Percentiles rank a stretch among this genome's conserved stretches.
These are phyloP conservation scores for Poronia punctata DNA, from an alignment of 495 filamentous ascomycete genomes.

Conservation along the genomic window DNA sequence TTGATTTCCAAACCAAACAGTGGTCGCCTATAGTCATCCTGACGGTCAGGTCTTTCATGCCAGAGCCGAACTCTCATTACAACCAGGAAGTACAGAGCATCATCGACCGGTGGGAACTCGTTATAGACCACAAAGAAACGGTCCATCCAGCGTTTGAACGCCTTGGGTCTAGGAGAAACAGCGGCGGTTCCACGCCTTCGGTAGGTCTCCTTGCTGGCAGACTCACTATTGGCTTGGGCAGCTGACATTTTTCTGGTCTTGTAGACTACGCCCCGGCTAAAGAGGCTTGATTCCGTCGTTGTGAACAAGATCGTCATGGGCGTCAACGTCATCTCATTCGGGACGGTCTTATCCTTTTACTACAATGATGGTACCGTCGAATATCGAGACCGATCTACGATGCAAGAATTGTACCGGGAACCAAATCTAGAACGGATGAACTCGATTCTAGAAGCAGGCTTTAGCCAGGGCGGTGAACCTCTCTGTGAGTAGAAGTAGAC, in stretches of 20 bases:
- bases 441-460: constrained; percentile 20
- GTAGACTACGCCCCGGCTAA: constrained; percentile 56
- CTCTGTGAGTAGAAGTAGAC: constrained; percentile 25
- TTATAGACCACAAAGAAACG: constrained; percentile 46
- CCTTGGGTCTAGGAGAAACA: constrained; percentile 56
- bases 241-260: constrained; percentile 8
- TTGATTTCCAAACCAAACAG: constrained; percentile 43
- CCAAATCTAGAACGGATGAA: constrained; percentile 53
- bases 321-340: constrained; percentile 56
- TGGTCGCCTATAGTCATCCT: constrained; percentile 56
- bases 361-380: constrained; percentile 72
- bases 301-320: constrained; percentile 63
- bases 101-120: constrained; percentile 73
- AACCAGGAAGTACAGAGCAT: constrained; percentile 58
- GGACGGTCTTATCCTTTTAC: constrained; percentile 58
- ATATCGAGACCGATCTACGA: constrained; percentile 65
- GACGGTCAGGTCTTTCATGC: constrained; percentile 61
- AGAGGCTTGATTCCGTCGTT: constrained; percentile 56
- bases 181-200: constrained; percentile 35
- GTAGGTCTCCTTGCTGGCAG: no score
- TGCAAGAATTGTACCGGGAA: constrained; percentile 56
- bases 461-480: constrained; percentile 13
- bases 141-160: constrained; percentile 72
- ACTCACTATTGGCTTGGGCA: no score
- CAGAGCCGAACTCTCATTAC: constrained; percentile 44